Conservation (phyloP, 73 alveolate genomes). For the Diophrys sp. region DNA sequence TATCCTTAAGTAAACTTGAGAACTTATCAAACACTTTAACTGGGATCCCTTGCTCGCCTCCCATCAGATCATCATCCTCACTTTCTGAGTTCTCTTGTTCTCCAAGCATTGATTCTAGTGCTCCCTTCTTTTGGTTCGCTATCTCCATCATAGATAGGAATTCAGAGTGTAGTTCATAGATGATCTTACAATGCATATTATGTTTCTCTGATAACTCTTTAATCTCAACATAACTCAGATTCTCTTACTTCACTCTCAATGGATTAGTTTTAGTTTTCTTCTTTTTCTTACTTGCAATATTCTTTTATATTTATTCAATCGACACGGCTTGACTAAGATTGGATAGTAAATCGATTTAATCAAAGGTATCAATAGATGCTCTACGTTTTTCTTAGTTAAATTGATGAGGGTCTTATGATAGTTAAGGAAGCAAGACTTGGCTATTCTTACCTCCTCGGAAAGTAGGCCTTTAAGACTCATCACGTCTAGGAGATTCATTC, state of each 20-base stretch:
- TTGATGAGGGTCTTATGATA: too few species aligned
- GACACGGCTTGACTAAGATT: too few species aligned
- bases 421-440: too few species aligned
- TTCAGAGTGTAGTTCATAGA: slow-evolving; percentile 46
- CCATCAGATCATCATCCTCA: slow-evolving; percentile 1
- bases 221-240: slow-evolving; percentile 27
- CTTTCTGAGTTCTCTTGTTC: not conserved
- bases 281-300: too few species aligned
- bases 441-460: too few species aligned
- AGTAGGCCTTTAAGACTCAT: too few species aligned
- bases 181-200: slow-evolving; percentile 28
- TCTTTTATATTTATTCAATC: too few species aligned
- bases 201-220: slow-evolving; percentile 29
- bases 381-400: too few species aligned
- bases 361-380: too few species aligned
- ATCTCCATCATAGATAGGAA: slow-evolving; percentile 21
- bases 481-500: not conserved
- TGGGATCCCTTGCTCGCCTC: slow-evolving; percentile 25
- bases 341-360: too few species aligned
- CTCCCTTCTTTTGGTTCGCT: slow-evolving; percentile 11
- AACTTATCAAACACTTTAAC: slow-evolving; percentile 10
- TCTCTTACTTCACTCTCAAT: not conserved
- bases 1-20: slow-evolving; percentile 20
- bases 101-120: not conserved
- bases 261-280: too few species aligned